Base-by-base conservation (phyloP, 345 rosid species). In the Gossypium arboreum region DNA sequence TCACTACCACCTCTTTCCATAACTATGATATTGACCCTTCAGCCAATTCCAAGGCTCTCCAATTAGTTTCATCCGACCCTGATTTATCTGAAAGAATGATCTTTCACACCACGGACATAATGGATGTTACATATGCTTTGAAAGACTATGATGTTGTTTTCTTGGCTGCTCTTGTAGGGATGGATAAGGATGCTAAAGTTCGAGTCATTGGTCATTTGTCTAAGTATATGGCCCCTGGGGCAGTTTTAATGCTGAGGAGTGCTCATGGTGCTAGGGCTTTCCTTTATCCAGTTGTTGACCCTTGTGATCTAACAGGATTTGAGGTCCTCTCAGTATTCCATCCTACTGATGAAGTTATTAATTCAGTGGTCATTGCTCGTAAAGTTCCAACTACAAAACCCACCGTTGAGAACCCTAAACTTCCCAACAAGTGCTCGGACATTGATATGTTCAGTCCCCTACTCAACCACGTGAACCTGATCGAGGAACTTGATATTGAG, bases 181-280 rank as follows among this genome's bases (percentile, higher is more conserved):
- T 92, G 97, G 90, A 85, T 75, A 91, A 84, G 87, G 79, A 88
- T 4, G 92, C 80, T 39, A 92, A 94, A 74, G 39, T 83, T 44
- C 79, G 78, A 75, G 86, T 91, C 56, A 77, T 89, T 13, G 90
- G 83, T 20, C 97, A 94, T 81, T 77, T 92, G 84, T 84, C 81
- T 18, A 92, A 87, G 84, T 75, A 86, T 63, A 94, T 94, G 98
- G 85, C 89, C 71, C 89, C 90, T 6, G 93, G 86, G 11, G 86
- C 94, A 29, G 16, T 89, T 7, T 72, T 92, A 45, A 85, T 92
- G 98, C 76, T 92, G 12, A 85, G 98, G 84, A 94, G 98, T 13
- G 97, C 98, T 24, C 93, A 94, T 58, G 97, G 94, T 7, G 94
- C 98, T 74, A 80, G 98, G 76, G 94, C 89, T 11, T 92, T 94